A percentile compares a stretch with the other conserved stretches of the same genome.
Conservation (phyloP, 2,329 filamentous ascomycete species). For the Mariannaea elegans region DNA sequence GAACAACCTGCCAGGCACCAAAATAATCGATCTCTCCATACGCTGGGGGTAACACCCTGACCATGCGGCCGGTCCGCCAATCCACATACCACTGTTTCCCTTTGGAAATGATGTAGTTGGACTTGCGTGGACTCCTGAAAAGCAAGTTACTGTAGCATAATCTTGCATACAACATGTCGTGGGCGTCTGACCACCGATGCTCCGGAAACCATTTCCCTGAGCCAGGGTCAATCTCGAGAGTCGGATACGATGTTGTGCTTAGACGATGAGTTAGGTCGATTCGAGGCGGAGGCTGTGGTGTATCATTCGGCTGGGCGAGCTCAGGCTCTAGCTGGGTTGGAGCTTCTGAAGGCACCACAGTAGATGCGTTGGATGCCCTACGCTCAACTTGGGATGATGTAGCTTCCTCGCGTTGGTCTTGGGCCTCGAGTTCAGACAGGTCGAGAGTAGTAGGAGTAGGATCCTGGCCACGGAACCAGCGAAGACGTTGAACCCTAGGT, state of each 20-base stretch:
- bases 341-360: slow-evolving; percentile 27
- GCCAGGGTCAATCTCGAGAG: slow-evolving; percentile 55
- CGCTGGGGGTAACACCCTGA: slow-evolving; percentile 60
- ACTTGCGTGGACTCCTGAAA: slow-evolving; percentile 65
- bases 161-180: slow-evolving; percentile 68
- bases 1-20: slow-evolving; percentile 60
- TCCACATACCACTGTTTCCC: slow-evolving; percentile 68
- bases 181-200: slow-evolving; percentile 62
- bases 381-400: slow-evolving; percentile 31
- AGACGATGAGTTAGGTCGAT: slow-evolving; percentile 49
- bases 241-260: slow-evolving; percentile 56
- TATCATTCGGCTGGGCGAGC: slow-evolving; percentile 25
- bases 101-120: slow-evolving; percentile 64
- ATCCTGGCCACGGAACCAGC: slow-evolving; percentile 56
- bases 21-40: slow-evolving; percentile 62
- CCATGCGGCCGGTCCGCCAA: slow-evolving; percentile 65
- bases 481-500: slow-evolving; percentile 63
- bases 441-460: slow-evolving; percentile 41
- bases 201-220: slow-evolving; percentile 66
- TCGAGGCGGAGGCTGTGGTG: slow-evolving; percentile 38
- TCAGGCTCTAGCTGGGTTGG: slow-evolving; percentile 35
- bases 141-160: slow-evolving; percentile 67
- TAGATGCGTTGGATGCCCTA: slow-evolving; percentile 23
- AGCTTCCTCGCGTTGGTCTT: slow-evolving; percentile 32
- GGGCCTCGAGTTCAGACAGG: slow-evolving; percentile 34